Base-by-base conservation (phyloP, 2,329 filamentous ascomycete genomes). In the Cyanodermella asteris region DNA sequence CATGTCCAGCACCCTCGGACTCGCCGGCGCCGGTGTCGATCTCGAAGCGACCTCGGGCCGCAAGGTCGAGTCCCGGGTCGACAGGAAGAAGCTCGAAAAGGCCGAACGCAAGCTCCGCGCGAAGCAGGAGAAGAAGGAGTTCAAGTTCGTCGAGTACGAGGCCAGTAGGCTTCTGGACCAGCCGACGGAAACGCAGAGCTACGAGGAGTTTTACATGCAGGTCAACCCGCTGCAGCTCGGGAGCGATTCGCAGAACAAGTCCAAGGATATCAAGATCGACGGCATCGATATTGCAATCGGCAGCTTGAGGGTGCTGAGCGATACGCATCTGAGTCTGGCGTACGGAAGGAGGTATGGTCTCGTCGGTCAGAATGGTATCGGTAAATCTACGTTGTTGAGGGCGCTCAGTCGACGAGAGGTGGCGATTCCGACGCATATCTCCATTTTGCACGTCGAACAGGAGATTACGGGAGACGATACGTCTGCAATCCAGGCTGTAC, bases 181-280 rank as follows among this genome's bases (percentile, higher is more conserved):
- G 49, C 63, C 78, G 4, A 74, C 84, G 40, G 66, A 72, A 40
- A 59, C 82, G 8, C 73, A 91, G 59, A 90, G 80, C 20, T 97
- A 97, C 47, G 87, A 97, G 52, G 87, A 97, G 47, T 94, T 97
- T 55, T 97, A 91, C 64, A 94, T 97, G 87, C 74, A 80, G 27
- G 87, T 97, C 57, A 97, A 97, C 50, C 87, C 87, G 32, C 64
- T 97, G 34, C 84, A 94, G 46, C 43, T 94, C 31, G 84, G 81
- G 27, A 55, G 61, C 13, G 69, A 61, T 36, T 49, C 64, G 28
- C 50, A 71, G 31, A 63, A 71, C 16, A 97, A 94, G 70, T 91
- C 82, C 50, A 97, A 97, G 61, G 87, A 97, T 46, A 82, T 97
- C 61, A 97, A 94, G 56, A 59, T 97, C 37, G 87, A 97, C 51